Evolutionary conservation across 1,139 yeast species (phyloP).

Genomic region (Blastobotrys malaysiensis): DNA sequence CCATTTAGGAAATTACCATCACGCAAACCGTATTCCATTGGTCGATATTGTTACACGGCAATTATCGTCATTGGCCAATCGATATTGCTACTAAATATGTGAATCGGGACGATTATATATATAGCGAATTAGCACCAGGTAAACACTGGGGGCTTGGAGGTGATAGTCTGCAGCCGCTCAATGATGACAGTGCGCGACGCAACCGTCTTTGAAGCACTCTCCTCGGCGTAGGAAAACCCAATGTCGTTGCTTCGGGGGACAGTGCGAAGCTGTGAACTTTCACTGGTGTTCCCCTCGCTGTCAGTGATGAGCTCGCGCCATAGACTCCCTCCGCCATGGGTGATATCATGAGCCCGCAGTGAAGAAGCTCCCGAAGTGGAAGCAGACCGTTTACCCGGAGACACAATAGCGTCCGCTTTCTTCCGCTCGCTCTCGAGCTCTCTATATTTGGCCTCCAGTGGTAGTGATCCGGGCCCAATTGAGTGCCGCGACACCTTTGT

Average conservation of each 20-base stretch:
- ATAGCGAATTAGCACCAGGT: conserved; percentile 72
- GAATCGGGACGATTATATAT: too few relatives aligned
- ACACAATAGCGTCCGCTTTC: neutral
- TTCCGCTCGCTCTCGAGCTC: conserved; percentile 4
- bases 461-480: neutral
- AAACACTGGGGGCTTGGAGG: conserved; percentile 57
- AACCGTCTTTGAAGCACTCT: conserved; percentile 24
- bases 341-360: neutral
- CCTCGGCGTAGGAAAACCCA: conserved; percentile 32
- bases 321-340: conserved; percentile 12
- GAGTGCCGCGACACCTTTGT: neutral
- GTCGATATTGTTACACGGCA: too few relatives aligned
- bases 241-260: conserved; percentile 19
- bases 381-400: conserved; percentile 1
- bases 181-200: conserved; percentile 44
- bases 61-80: too few relatives aligned
- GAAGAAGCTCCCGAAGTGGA: conserved; percentile 1
- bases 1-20: neutral
- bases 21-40: too few relatives aligned
- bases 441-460: conserved; percentile 5
- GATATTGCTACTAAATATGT: too few relatives aligned
- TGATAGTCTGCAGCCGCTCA: conserved; percentile 56
- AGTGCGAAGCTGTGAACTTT: conserved; percentile 6
- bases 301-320: conserved; percentile 14
- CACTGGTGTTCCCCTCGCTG: conserved; percentile 6